Conservation (phyloP, 495 filamentous ascomycete genomes). For the Cryomyces minteri region DNA sequence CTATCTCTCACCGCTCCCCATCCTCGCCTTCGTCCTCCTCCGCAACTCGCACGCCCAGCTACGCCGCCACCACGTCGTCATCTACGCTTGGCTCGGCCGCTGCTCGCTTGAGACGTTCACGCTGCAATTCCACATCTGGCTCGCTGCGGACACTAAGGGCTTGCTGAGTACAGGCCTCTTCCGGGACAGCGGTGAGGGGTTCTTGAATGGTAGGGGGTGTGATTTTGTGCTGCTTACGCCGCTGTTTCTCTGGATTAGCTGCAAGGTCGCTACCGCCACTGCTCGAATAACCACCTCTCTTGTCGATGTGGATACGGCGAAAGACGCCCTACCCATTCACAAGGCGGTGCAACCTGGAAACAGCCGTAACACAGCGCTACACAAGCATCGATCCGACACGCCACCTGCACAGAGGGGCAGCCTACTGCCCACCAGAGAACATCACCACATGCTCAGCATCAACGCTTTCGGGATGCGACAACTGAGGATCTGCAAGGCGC, state of each 20-base stretch:
- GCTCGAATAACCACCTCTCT: too few relatives aligned
- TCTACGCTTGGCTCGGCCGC: conserved; percentile 35
- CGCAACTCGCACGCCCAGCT: conserved; percentile 27
- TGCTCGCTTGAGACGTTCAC: conserved; percentile 39
- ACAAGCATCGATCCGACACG: too few relatives aligned
- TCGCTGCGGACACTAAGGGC: conserved; percentile 37
- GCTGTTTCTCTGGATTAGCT: conserved; percentile 3
- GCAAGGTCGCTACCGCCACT: not conserved
- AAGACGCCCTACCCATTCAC: too few relatives aligned
- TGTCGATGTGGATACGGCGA: too few relatives aligned
- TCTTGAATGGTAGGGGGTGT: conserved; percentile 7
- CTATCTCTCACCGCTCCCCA: conserved; percentile 33
- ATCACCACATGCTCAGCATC: too few relatives aligned
- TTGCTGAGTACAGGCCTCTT: conserved; percentile 30
- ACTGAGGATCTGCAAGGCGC: too few relatives aligned
- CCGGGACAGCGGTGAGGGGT: conserved; percentile 6
- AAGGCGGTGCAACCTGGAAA: too few relatives aligned
- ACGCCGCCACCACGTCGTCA: conserved; percentile 23
- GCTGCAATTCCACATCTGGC: conserved; percentile 43
- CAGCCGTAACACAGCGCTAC: too few relatives aligned
- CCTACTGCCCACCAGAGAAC: too few relatives aligned
- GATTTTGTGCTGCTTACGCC: conserved; percentile 10
- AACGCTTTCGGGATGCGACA: too few relatives aligned
- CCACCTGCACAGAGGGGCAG: too few relatives aligned
- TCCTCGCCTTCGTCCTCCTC: conserved; percentile 31